Evolutionary conservation across 208 protist species (phyloP).

Genomic region (Trypanosoma rangeli): DNA sequence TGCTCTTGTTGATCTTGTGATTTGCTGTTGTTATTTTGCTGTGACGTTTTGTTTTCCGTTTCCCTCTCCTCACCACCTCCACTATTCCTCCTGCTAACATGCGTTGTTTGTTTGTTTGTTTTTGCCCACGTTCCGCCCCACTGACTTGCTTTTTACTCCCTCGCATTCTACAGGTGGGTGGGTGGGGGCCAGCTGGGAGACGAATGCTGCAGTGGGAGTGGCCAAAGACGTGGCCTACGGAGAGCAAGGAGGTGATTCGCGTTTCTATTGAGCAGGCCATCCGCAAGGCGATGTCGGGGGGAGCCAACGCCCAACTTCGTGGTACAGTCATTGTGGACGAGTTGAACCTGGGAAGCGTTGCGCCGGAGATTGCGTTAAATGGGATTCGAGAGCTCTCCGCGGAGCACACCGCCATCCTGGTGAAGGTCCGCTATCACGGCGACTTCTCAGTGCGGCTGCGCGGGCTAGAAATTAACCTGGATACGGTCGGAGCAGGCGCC

Average conservation of each 20-base stretch:
- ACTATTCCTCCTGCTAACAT: no score
- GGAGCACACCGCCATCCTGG: slow-evolving; percentile 83
- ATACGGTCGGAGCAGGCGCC: slow-evolving; percentile 62
- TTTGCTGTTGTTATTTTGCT: background rate
- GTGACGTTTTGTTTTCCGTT: slow-evolving; percentile 5
- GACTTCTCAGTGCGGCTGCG: slow-evolving; percentile 73
- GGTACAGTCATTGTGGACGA: slow-evolving; percentile 75
- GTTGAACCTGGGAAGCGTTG: slow-evolving; percentile 59
- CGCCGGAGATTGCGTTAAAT: slow-evolving; percentile 75
- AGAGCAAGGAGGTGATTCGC: slow-evolving; percentile 68
- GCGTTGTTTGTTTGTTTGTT: background rate
- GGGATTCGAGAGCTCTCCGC: slow-evolving; percentile 72
- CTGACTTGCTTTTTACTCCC: background rate
- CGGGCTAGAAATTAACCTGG: slow-evolving; percentile 85
- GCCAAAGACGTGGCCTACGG: slow-evolving; percentile 67
- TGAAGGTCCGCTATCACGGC: slow-evolving; percentile 79
- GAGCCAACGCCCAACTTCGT: slow-evolving; percentile 70
- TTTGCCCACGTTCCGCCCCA: background rate
- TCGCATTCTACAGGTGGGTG: background rate
- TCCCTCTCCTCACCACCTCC: background rate
- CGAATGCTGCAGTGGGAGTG: slow-evolving; percentile 88
- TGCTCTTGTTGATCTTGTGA: background rate
- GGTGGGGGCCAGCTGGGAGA: background rate
- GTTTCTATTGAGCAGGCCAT: slow-evolving; percentile 67
- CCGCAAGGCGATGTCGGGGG: slow-evolving; percentile 65